These are phyloP conservation scores for Tuber umbilicatum DNA, from an alignment of 495 filamentous ascomycete genomes.

Conservation along the genomic window DNA sequence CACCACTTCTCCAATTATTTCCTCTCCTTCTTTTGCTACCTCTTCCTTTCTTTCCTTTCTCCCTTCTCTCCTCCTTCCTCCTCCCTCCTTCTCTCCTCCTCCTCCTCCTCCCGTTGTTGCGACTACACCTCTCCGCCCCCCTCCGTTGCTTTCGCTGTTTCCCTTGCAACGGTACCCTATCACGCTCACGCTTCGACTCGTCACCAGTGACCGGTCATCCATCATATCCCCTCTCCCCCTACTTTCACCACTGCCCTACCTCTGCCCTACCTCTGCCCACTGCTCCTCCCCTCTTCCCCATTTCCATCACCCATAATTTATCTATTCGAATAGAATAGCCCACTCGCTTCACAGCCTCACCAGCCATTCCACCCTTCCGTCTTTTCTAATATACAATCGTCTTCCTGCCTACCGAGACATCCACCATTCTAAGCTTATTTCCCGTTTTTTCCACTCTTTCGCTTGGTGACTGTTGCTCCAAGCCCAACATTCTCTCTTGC, in stretches of 20 bases:
- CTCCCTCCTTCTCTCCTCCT: slow-evolving; percentile 4
- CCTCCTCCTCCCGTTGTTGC: neutral
- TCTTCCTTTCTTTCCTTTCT: slow-evolving; percentile 8
- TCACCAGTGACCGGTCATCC: neutral
- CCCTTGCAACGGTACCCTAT: slow-evolving; percentile 7
- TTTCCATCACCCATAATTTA: neutral
- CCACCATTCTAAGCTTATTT: slow-evolving; percentile 21
- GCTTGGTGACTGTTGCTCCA: slow-evolving; percentile 7
- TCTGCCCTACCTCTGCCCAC: neutral
- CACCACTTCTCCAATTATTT: slow-evolving; percentile 16
- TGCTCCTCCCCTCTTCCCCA: neutral
- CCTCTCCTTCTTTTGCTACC: slow-evolving; percentile 7
- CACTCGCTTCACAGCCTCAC: slow-evolving; percentile 6
- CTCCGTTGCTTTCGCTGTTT: slow-evolving; percentile 15
- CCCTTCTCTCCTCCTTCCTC: neutral
- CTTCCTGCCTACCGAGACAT: neutral
- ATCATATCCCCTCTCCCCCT: slow-evolving; percentile 9
- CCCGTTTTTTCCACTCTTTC: slow-evolving; percentile 6
- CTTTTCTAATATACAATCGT: slow-evolving; percentile 10
- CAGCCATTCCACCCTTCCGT: neutral
- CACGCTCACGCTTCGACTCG: neutral
- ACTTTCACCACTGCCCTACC: slow-evolving; percentile 2
- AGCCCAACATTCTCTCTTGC: slow-evolving; percentile 5
- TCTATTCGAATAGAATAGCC: slow-evolving; percentile 1
- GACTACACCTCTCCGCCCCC: slow-evolving; percentile 14